Percentiles rank a stretch among this genome's conserved stretches.
Conservation (phyloP, 371 early-diverging fungal genomes). For the Vairimorpha apis region DNA sequence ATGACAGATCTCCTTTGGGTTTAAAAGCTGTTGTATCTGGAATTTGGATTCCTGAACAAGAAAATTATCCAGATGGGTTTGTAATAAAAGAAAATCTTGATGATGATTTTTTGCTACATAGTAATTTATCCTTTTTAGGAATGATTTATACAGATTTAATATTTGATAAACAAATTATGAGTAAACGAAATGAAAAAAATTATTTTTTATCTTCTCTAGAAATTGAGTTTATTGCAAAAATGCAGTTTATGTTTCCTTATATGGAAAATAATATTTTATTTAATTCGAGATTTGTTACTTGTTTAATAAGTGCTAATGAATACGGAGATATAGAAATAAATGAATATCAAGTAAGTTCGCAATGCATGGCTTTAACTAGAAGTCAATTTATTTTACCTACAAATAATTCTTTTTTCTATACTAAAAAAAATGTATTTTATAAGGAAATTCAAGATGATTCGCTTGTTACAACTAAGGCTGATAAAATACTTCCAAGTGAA, state of each 20-base stretch:
- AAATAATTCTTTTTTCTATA: conserved; percentile 76
- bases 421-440: conserved; percentile 68
- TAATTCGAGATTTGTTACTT: conserved; percentile 74
- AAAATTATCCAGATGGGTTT: conserved; percentile 73
- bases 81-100: conserved; percentile 66
- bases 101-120: conserved; percentile 66
- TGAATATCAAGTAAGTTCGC: conserved; percentile 83
- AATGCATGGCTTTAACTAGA: conserved; percentile 76
- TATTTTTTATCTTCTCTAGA: conserved; percentile 86
- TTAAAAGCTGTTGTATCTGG: conserved; percentile 89
- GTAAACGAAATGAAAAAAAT: conserved; percentile 75
- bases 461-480: conserved; percentile 21
- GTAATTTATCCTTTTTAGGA: conserved; percentile 72
- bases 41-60: conserved; percentile 86
- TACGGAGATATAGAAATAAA: conserved; percentile 76
- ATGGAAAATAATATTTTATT: conserved; percentile 65
- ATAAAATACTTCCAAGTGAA: conserved; percentile 45
- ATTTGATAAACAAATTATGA: conserved; percentile 74
- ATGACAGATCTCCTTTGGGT: conserved; percentile 82
- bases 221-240: conserved; percentile 74
- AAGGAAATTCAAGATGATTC: conserved; percentile 33
- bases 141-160: conserved; percentile 85
- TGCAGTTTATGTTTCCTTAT: conserved; percentile 73
- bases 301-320: conserved; percentile 55
- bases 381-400: conserved; percentile 83